phyloP scores from a whole-genome alignment of 169 alveolate species.

The Babesia sp. region DNA sequence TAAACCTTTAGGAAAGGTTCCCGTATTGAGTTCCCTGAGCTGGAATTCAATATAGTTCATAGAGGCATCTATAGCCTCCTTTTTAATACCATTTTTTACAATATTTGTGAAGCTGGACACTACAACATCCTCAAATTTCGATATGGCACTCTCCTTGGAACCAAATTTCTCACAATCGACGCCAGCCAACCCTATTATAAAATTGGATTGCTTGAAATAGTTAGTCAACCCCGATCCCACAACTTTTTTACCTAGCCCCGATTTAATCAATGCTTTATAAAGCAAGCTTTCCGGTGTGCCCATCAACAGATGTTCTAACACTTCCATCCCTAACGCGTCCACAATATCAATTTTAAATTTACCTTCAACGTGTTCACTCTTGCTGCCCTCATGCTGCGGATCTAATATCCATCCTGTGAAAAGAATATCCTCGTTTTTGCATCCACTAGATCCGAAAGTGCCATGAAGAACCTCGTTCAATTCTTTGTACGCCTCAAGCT shows the following conservation, averaged over 20 bases:
- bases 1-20: conserved; percentile 61
- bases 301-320: conserved; percentile 42
- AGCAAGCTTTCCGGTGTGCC: conserved; percentile 74
- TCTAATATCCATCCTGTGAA: conserved; percentile 65
- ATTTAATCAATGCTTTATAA: conserved; percentile 68
- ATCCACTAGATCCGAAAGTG: conserved; percentile 28
- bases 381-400: conserved; percentile 24
- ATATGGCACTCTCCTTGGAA: conserved; percentile 35
- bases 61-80: conserved; percentile 76
- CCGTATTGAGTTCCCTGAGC: conserved; percentile 66
- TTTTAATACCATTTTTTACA: conserved; percentile 70
- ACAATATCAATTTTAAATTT: conserved; percentile 35
- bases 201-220: conserved; percentile 41
- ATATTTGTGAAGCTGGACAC: conserved; percentile 58
- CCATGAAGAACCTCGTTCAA: conserved; percentile 1
- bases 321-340: conserved; percentile 63
- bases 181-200: conserved; percentile 53
- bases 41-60: conserved; percentile 72
- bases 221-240: conserved; percentile 46
- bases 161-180: background rate
- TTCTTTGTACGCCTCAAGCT: conserved; percentile 40
- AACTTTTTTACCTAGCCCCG: conserved; percentile 55
- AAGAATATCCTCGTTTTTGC: conserved; percentile 45
- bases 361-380: background rate
- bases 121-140: conserved; percentile 65